Evolutionary conservation across 2,329 filamentous ascomycete genomes (phyloP), one percentile per base, ranked within the genome.

Genomic region (Ceratocystis lukuohia): DNA sequence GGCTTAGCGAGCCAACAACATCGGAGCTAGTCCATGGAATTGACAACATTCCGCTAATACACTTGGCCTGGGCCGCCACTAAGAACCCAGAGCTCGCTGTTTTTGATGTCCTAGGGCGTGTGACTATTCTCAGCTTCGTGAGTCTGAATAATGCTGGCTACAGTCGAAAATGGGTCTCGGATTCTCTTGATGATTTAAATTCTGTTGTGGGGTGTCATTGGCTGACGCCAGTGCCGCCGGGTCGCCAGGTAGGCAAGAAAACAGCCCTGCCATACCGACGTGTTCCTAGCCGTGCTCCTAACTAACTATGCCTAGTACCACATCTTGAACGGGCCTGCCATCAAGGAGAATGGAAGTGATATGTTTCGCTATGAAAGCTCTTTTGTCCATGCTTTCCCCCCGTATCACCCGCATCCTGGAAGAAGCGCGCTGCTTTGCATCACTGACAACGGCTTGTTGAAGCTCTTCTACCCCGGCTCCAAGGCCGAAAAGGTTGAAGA

Each of bases 191-290:
- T 71, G 90, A 96, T 73, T 79, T 89, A 46, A 85, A 88, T 70
- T 84, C 86, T 62, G 79, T 96, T 4, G 89, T 95, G 5, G 94
- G 93, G 2, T 83, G 91, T 73, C 88, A 90, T 75, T 99, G 94
- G 94, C 79, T 97, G 65, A 78, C 80, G n/a, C 79, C 86, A 28
- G 77, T 81, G 33, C 79, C 81, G 2, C 72, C 73, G n/a, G 73
- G 73, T 71, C 75, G 76, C 70, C 75, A 79, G 72, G 77, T 76
- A 41, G 37, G 37, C 37, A 41, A 41, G 10, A 12, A 41, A 41
- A 41, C 10, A 10, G 37, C 37, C 12, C 37, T 41, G 37, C 37
- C 37, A 12, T 15, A 41, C 37, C 3, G 10, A 41, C 12, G 3
- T 41, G 8, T 15, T 15, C 37, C 12, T 41, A 15, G 10, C 10